Evolutionary conservation across 345 rosid genomes (phyloP), one percentile per base, ranked within the genome.

Genomic region (Viola odorata): DNA sequence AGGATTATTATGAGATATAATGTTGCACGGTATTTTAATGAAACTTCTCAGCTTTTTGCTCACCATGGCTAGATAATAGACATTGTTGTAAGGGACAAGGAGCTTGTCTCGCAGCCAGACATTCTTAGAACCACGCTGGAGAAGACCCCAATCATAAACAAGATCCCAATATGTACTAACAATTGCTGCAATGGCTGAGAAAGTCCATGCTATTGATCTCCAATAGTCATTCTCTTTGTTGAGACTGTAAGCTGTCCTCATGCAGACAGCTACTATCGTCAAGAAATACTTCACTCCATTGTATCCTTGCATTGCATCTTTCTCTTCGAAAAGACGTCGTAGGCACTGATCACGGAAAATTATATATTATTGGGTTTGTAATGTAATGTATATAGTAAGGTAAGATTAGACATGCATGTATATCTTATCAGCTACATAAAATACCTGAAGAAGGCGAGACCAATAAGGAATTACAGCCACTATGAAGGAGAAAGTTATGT

Each of bases 51-150:
- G 12, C 4, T 47, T 47, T 47, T 0, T 6, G 5, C 8, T 79
- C 47, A 84, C 88, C 73, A 83, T 85, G 61, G 89, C 87, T 44
- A 41, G 58, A 56, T 65, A 88, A 66, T 88, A 88, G 6, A 80
- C 75, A 8, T 57, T 54, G 41, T 77, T 84, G 58, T 73, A 8
- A 45, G 86, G 73, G 32, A 84, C 53, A 62, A 84, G 83, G 61
- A 87, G 95, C 55, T 85, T 88, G 61, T 81, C 89, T 71, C 96
- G 78, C 67, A 88, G 64, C 89, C 78, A 83, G 5, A n/a, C 44
- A 62, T 85, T 77, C 73, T 60, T 85, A 4, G 91, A 85, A 45
- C 72, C 12, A 0, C 65, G 71, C 14, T 79, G 81, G 14, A 88
- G 84, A 58, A 88, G 81, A 38, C 91, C 95, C 95, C 95, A 85